phyloP scores from a whole-genome alignment of 2,329 filamentous ascomycete species.

The Sporothrix protearum region DNA sequence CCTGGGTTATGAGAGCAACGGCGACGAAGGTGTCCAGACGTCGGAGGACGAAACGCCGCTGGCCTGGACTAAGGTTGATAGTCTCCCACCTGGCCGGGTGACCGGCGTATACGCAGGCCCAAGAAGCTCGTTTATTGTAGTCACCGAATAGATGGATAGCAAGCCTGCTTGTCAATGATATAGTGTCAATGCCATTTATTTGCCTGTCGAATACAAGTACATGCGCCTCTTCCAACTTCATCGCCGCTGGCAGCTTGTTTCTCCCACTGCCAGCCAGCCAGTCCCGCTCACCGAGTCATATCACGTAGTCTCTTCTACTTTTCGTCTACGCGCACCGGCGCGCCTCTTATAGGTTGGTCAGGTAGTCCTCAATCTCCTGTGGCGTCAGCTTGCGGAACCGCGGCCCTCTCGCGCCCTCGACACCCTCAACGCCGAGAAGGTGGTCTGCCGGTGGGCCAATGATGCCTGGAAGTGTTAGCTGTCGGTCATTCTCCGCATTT shows the following conservation, averaged over 20 bases:
- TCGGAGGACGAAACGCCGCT: constrained; percentile 14
- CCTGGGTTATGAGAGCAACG: constrained; percentile 29
- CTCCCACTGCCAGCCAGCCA: not conserved
- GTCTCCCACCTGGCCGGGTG: constrained; percentile 34
- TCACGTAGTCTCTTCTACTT: not conserved
- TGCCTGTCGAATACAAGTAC: constrained; percentile 27
- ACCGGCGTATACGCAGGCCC: constrained; percentile 48
- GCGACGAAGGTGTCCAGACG: constrained; percentile 20
- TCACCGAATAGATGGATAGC: not conserved
- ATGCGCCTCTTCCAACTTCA: constrained; percentile 3
- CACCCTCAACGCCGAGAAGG: constrained; percentile 84
- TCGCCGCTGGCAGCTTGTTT: not conserved
- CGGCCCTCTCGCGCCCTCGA: constrained; percentile 78
- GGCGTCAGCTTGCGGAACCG: constrained; percentile 92
- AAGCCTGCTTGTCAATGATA: not conserved
- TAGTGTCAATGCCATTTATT: constrained; percentile 17
- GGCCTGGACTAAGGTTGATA: constrained; percentile 39
- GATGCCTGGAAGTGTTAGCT: constrained; percentile 56
- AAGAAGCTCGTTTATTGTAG: constrained; percentile 48
- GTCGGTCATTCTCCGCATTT: not conserved
- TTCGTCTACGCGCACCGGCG: constrained; percentile 6
- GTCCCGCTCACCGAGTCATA: not conserved
- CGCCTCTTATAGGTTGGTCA: constrained; percentile 82
- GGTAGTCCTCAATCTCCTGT: constrained; percentile 98
- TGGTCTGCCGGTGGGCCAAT: constrained; percentile 92